These are phyloP conservation scores for Trichothecium roseum DNA, from an alignment of 2,329 filamentous ascomycete species.

Conservation along the genomic window DNA sequence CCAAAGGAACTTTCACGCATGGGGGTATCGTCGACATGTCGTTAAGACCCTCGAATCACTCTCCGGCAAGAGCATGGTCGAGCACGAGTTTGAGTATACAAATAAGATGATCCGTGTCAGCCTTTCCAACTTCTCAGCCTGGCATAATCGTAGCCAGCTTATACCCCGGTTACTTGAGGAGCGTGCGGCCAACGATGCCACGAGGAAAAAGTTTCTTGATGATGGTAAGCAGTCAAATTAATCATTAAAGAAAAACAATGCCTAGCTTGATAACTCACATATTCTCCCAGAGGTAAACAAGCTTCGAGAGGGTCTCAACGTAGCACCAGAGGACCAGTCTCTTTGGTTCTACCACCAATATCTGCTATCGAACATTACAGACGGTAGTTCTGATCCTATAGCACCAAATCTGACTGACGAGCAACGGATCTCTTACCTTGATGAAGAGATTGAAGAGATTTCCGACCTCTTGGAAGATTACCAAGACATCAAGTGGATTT, in stretches of 20 bases:
- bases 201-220: slow-evolving; percentile 61
- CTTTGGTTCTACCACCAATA: slow-evolving; percentile 96
- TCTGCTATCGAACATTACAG: slow-evolving; percentile 59
- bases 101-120: slow-evolving; percentile 77
- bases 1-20: slow-evolving; percentile 90
- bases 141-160: slow-evolving; percentile 82
- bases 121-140: slow-evolving; percentile 92
- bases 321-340: slow-evolving; percentile 88
- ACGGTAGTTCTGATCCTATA: slow-evolving; percentile 44
- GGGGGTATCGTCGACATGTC: slow-evolving; percentile 78
- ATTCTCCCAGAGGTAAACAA: slow-evolving; percentile 53
- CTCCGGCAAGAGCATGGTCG: slow-evolving; percentile 52
- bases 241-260: not conserved
- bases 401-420: slow-evolving; percentile 49
- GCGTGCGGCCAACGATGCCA: slow-evolving; percentile 49
- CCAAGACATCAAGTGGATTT: slow-evolving; percentile 65
- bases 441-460: slow-evolving; percentile 63
- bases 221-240: slow-evolving; percentile 41
- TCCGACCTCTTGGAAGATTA: slow-evolving; percentile 54
- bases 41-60: slow-evolving; percentile 65
- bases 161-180: slow-evolving; percentile 69
- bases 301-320: slow-evolving; percentile 70
- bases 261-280: too few relatives aligned
- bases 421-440: slow-evolving; percentile 56
- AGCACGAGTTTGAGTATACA: slow-evolving; percentile 81